Evolutionary conservation across 2,329 filamentous ascomycete genomes (phyloP).

Genomic region (Penicillium sp.): DNA sequence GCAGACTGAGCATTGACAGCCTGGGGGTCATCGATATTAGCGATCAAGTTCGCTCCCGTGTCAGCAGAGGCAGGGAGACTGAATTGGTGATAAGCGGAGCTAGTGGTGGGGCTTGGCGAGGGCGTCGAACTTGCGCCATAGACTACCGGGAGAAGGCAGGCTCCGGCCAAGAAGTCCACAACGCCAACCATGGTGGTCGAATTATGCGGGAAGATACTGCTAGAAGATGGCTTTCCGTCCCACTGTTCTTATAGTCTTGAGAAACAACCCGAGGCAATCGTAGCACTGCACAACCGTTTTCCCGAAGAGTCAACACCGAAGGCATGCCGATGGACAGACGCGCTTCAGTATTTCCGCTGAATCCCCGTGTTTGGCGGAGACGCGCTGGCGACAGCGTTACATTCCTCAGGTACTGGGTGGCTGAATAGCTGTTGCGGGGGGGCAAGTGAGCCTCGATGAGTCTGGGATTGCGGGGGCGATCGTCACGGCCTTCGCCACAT

Average conservation of each 20-base stretch:
- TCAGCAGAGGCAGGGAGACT: conserved; percentile 51
- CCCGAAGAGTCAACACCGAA: conserved; percentile 1
- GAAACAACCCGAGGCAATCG: neutral
- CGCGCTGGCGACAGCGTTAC: neutral
- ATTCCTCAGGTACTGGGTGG: conserved; percentile 3
- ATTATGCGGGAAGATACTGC: neutral
- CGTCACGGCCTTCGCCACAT: conserved; percentile 3
- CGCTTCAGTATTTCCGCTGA: conserved; percentile 20
- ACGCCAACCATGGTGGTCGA: conserved; percentile 24
- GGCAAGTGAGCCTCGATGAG: conserved; percentile 3
- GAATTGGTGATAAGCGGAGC: conserved; percentile 34
- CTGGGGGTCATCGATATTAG: conserved; percentile 64
- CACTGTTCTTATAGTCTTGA: conserved; percentile 14
- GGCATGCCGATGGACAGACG: conserved; percentile 1
- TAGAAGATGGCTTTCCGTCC: neutral
- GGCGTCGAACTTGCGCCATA: conserved; percentile 22
- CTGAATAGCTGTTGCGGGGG: conserved; percentile 16
- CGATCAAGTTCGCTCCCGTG: conserved; percentile 50
- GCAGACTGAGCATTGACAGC: conserved; percentile 62
- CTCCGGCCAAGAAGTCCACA: conserved; percentile 18
- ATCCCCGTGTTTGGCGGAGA: conserved; percentile 16
- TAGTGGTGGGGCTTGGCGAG: conserved; percentile 13
- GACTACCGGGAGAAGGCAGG: conserved; percentile 27
- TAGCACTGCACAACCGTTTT: neutral
- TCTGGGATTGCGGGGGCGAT: conserved; percentile 7